phyloP scores from a whole-genome alignment of 176 grass and related monocot genomes.

The Alopecurus myosuroides region DNA sequence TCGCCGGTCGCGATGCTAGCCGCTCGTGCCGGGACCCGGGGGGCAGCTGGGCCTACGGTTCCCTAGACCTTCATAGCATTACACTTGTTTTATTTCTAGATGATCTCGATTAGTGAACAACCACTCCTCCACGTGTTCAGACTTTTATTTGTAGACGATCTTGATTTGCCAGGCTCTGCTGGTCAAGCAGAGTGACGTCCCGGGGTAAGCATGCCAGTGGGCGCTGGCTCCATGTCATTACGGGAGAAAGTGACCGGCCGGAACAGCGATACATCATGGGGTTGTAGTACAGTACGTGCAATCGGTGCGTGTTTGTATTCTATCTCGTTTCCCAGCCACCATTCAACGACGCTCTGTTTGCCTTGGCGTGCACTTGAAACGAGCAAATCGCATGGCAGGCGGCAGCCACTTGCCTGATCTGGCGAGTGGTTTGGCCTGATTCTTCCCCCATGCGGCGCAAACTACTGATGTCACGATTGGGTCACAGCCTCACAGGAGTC shows the following conservation, averaged over 20 bases:
- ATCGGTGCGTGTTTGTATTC: not conserved
- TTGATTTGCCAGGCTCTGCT: not conserved
- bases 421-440: not conserved
- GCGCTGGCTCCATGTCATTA: too few species aligned
- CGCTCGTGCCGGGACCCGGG: not conserved
- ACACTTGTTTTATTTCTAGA: too few species aligned
- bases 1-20: not conserved
- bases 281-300: not conserved
- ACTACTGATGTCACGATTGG: not conserved
- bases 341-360: not conserved
- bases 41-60: not conserved
- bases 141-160: not conserved
- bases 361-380: not conserved
- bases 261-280: not conserved
- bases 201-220: too few species aligned
- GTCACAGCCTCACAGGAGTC: not conserved
- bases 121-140: not conserved
- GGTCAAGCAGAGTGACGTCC: not conserved
- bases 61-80: too few species aligned
- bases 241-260: not conserved
- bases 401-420: not conserved
- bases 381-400: not conserved
- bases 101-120: too few species aligned
- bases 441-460: not conserved
- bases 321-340: not conserved